These are phyloP conservation scores for Urochloa ruziziensis DNA, from an alignment of 176 grass and related monocot species.

Conservation along the genomic window DNA sequence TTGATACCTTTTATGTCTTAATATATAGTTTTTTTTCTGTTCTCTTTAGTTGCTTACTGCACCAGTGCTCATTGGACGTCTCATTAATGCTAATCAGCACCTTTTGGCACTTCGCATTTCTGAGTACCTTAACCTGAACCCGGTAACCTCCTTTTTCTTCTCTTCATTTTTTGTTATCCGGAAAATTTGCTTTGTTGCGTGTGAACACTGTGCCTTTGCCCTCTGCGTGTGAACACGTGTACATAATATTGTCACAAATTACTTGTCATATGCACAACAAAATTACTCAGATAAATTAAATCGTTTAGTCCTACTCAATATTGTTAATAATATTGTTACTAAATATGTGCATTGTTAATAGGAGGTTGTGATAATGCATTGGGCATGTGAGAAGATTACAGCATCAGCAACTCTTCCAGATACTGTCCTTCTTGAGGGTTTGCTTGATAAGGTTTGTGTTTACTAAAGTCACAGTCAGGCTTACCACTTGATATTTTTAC, in stretches of 20 bases:
- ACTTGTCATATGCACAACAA: background rate
- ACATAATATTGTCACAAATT: slow-evolving; percentile 14
- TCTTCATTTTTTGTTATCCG: background rate
- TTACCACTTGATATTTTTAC: slow-evolving; percentile 20
- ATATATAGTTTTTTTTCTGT: slow-evolving; percentile 15
- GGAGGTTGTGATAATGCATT: slow-evolving; percentile 99
- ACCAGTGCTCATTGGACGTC: slow-evolving; percentile 76
- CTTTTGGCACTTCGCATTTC: slow-evolving; percentile 93
- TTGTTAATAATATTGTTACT: background rate
- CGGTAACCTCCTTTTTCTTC: slow-evolving; percentile 56
- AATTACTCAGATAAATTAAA: background rate
- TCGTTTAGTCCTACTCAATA: background rate
- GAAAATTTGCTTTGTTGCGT: background rate
- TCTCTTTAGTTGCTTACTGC: slow-evolving; percentile 76
- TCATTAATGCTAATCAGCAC: slow-evolving; percentile 89
- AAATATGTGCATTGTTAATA: slow-evolving; percentile 31
- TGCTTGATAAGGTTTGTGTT: slow-evolving; percentile 91
- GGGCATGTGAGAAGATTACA: slow-evolving; percentile 96
- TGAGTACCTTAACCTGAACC: slow-evolving; percentile 84
- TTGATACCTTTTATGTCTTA: slow-evolving; percentile 32
- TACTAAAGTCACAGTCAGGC: slow-evolving; percentile 2
- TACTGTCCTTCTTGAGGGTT: slow-evolving; percentile 71
- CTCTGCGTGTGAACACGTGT: too few relatives aligned
- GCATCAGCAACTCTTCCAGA: slow-evolving; percentile 80
- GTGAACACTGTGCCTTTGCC: slow-evolving; percentile 1